phyloP scores from a whole-genome alignment of 805 yeast genomes.

The Lachancea meyersii region DNA sequence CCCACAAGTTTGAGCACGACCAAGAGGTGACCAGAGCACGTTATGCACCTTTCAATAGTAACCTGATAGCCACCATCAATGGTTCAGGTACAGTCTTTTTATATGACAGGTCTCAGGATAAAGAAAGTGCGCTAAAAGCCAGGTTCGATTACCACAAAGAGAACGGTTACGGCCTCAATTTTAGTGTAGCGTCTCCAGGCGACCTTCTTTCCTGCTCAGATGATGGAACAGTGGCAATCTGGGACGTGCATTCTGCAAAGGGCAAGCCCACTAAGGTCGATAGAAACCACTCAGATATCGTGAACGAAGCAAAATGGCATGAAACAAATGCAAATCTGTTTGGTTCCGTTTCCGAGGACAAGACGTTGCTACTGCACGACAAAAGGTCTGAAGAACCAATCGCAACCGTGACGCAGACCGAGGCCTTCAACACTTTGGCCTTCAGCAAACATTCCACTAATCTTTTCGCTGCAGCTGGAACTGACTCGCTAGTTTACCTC shows the following conservation, averaged over 20 bases:
- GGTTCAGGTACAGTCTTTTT: conserved; percentile 58
- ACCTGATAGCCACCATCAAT: conserved; percentile 56
- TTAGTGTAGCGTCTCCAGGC: conserved; percentile 48
- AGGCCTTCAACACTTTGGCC: conserved; percentile 54
- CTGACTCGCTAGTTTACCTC: conserved; percentile 59
- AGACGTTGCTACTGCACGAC: conserved; percentile 49
- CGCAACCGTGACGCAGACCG: conserved; percentile 25
- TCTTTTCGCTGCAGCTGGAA: conserved; percentile 62
- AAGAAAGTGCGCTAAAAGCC: conserved; percentile 23
- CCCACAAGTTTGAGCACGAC: conserved; percentile 53
- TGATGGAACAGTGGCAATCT: conserved; percentile 55
- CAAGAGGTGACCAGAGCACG: conserved; percentile 72
- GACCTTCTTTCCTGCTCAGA: conserved; percentile 57
- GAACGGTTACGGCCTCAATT: conserved; percentile 71
- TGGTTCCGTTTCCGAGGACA: conserved; percentile 74
- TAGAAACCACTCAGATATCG: conserved; percentile 48
- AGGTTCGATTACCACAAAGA: conserved; percentile 48
- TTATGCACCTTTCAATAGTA: conserved; percentile 55
- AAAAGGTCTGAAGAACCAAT: conserved; percentile 34
- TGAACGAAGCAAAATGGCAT: conserved; percentile 76
- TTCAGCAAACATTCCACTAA: conserved; percentile 58
- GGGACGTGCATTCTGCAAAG: conserved; percentile 40
- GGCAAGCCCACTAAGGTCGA: conserved; percentile 24
- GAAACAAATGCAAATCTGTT: conserved; percentile 43
- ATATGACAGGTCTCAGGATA: conserved; percentile 37